phyloP scores from a whole-genome alignment of 441 rosid species.

The Flueggea neowawraea region DNA sequence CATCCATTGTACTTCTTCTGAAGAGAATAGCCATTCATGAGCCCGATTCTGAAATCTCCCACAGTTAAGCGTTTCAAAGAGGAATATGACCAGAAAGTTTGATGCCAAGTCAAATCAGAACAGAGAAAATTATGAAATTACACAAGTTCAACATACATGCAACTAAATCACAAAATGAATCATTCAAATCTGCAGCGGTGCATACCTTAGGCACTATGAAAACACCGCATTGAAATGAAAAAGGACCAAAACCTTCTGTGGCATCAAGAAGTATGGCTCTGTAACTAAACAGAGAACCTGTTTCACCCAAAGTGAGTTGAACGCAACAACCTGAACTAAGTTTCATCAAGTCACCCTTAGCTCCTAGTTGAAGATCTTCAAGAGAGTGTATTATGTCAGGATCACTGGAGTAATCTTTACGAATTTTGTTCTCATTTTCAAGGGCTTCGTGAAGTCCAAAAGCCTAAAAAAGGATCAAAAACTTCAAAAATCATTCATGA shows the following conservation, averaged over 20 bases:
- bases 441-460: conserved; percentile 71
- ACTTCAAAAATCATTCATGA: conserved; percentile 14
- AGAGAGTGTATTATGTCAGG: conserved; percentile 65
- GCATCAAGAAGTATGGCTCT: conserved; percentile 82
- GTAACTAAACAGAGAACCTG: conserved; percentile 52
- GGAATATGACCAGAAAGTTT: conserved; percentile 1
- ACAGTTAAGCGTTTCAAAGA: conserved; percentile 31
- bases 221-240: conserved; percentile 69
- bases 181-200: no score
- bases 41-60: conserved; percentile 69
- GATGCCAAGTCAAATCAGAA: no score
- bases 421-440: conserved; percentile 66
- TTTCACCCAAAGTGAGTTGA: conserved; percentile 58
- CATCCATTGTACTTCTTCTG: conserved; percentile 97
- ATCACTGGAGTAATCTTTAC: conserved; percentile 57
- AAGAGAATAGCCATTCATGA: conserved; percentile 94
- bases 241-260: conserved; percentile 38
- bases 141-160: neutral
- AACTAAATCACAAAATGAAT: neutral
- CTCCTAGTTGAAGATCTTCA: conserved; percentile 73
- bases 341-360: conserved; percentile 53
- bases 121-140: no score
- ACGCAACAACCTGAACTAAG: conserved; percentile 57
- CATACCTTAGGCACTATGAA: conserved; percentile 90
- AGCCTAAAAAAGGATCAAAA: conserved; percentile 41